Conservation (phyloP, 2,329 filamentous ascomycete species). For the Fonsecaea multimorphosa region DNA sequence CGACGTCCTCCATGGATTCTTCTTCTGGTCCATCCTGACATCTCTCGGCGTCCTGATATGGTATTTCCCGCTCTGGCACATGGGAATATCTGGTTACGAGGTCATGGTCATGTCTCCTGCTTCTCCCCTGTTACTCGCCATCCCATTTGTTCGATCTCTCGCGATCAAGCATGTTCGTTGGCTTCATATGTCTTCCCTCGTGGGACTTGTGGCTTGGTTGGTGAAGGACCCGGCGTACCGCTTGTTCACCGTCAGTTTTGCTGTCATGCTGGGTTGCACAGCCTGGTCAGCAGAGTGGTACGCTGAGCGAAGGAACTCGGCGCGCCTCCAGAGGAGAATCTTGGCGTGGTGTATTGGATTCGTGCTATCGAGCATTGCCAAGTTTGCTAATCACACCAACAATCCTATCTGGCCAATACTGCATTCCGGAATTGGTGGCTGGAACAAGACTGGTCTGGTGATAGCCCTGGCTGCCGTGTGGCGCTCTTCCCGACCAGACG, state of each 20-base stretch:
- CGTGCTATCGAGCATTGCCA: slow-evolving; percentile 82
- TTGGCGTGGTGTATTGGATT: slow-evolving; percentile 82
- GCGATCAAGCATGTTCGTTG: slow-evolving; percentile 72
- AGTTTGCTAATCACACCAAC: slow-evolving; percentile 92
- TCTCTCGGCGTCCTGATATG: slow-evolving; percentile 87
- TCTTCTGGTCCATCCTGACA: slow-evolving; percentile 95
- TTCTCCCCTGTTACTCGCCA: slow-evolving; percentile 78
- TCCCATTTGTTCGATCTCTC: slow-evolving; percentile 70
- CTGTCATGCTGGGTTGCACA: slow-evolving; percentile 78
- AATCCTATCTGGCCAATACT: slow-evolving; percentile 97
- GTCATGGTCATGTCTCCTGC: slow-evolving; percentile 82
- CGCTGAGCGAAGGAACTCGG: slow-evolving; percentile 74
- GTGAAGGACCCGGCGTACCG: slow-evolving; percentile 74
- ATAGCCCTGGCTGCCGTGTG: slow-evolving; percentile 77
- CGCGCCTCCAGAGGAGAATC: slow-evolving; percentile 79
- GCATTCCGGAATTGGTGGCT: slow-evolving; percentile 86
- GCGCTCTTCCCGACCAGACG: slow-evolving; percentile 72
- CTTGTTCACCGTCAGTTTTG: slow-evolving; percentile 80
- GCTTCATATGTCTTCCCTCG: slow-evolving; percentile 77
- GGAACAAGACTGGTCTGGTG: slow-evolving; percentile 81
- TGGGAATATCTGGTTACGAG: slow-evolving; percentile 98
- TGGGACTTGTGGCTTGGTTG: slow-evolving; percentile 79
- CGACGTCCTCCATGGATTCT: slow-evolving; percentile 93
- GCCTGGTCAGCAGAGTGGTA: slow-evolving; percentile 84
- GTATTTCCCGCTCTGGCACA: slow-evolving; percentile 99